A percentile compares a stretch with the other conserved stretches of the same genome.
These are phyloP conservation scores for Eimeria necatrix DNA, from an alignment of 169 alveolate species.

Conservation along the genomic window DNA sequence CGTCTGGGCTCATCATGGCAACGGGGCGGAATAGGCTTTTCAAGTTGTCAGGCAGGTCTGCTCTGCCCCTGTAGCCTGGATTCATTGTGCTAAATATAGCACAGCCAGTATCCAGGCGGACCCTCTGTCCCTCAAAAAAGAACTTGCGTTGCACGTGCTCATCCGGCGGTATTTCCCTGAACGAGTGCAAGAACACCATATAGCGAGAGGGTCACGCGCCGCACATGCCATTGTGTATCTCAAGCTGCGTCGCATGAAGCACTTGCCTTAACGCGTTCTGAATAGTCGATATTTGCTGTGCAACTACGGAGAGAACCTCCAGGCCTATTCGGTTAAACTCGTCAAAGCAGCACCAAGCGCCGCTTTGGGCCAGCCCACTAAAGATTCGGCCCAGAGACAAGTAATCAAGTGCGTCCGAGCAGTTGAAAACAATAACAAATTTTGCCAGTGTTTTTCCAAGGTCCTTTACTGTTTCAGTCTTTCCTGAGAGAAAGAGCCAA, in stretches of 20 bases:
- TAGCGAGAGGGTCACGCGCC: background rate
- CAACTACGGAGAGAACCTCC: slow-evolving; percentile 97
- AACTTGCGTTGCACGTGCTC: slow-evolving; percentile 88
- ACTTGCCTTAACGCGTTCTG: slow-evolving; percentile 91
- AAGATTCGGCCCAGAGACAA: slow-evolving; percentile 97
- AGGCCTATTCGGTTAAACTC: slow-evolving; percentile 98
- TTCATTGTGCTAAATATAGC: slow-evolving; percentile 98
- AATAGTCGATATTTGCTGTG: slow-evolving; percentile 95
- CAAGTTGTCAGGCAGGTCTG: slow-evolving; percentile 97
- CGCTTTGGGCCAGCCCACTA: slow-evolving; percentile 96
- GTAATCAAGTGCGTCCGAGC: slow-evolving; percentile 97
- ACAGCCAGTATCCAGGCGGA: slow-evolving; percentile 95
- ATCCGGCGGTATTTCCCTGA: slow-evolving; percentile 68
- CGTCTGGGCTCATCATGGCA: slow-evolving; percentile 98
- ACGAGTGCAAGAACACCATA: background rate
- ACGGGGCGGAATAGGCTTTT: slow-evolving; percentile 97
- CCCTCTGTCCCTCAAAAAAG: slow-evolving; percentile 95
- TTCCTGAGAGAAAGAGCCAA: slow-evolving; percentile 73
- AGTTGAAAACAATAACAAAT: slow-evolving; percentile 96
- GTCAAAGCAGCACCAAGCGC: slow-evolving; percentile 99
- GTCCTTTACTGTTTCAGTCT: slow-evolving; percentile 98
- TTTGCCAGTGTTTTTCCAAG: slow-evolving; percentile 97
- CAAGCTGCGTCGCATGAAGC: slow-evolving; percentile 22
- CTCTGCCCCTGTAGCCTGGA: slow-evolving; percentile 97
- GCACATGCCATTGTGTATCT: background rate